Evolutionary conservation across 2,329 filamentous ascomycete species (phyloP), one percentile per base, ranked within the genome.

Genomic region (Cadophora sp.): DNA sequence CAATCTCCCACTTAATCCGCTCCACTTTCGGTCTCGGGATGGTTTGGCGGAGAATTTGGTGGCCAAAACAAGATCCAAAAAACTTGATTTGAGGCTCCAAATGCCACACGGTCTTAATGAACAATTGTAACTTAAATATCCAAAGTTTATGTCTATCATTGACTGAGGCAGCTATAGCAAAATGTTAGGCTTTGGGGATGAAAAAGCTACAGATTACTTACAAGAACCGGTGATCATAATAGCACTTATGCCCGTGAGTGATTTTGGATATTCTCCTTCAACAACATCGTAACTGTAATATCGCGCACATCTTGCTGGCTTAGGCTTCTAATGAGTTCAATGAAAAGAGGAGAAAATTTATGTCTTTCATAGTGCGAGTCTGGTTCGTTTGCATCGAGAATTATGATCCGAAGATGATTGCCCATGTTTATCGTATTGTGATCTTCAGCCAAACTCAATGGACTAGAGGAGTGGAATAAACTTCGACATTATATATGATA

Each of bases 341-440:
- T 30, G 24, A 53, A 53, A 53, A 30, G 50, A 53, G 50, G 50
- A n/a, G n/a, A n/a, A n/a, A n/a, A n/a, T n/a, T n/a, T n/a, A n/a
- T n/a, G n/a, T n/a, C n/a, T n/a, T n/a, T 53, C 20, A 14, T n/a
- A 51, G 14, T 51, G 48, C n/a, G 48, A 51, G 11, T 51, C 22
- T 51, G 48, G 48, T n/a, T 51, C 11, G 48, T 27, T 51, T 13
- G 48, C 48, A 51, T 51, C 48, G 3, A 51, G 48, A 51, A 53
- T 30, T 3, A 53, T 53, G 24, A 30, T 53, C 22, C 33, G 50
- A 51, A 51, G 48, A 53, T 22, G 30, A 53, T 13, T 53, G 50
- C 6, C 33, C 50, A 53, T 53, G 50, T 30, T 53, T 22, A 33
- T n/a, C 16, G 24, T 53, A 13, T 30, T 16, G n/a, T n/a, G n/a